These are phyloP conservation scores for Mycena albidolilacea DNA, from an alignment of 768 basidiomycete genomes.

Conservation along the genomic window DNA sequence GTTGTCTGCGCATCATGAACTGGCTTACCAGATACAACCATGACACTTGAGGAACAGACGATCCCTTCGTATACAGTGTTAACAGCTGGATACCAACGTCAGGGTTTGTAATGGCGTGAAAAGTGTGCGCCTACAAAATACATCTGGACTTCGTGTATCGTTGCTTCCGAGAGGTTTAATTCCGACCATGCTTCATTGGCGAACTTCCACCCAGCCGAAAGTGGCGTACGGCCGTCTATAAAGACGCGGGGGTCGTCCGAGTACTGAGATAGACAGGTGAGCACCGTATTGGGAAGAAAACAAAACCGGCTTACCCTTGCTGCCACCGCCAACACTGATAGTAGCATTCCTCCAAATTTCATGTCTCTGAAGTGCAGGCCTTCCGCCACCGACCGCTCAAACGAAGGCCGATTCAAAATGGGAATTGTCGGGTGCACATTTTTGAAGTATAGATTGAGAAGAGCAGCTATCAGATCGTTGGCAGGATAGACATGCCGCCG, in stretches of 20 bases:
- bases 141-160: constrained; percentile 79
- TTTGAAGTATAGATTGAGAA: constrained; percentile 74
- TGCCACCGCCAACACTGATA: too few species aligned
- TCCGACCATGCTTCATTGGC: constrained; percentile 73
- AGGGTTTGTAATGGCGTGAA: too few species aligned
- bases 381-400: too few species aligned
- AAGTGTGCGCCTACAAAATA: too few species aligned
- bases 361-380: too few species aligned
- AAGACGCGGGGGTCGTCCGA: constrained; percentile 63
- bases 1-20: not conserved
- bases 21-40: constrained; percentile 63
- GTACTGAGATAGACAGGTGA: too few species aligned
- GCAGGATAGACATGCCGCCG: constrained; percentile 61
- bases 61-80: constrained; percentile 53
- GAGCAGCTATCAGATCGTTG: constrained; percentile 59
- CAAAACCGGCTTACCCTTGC: too few species aligned
- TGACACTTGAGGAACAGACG: constrained; percentile 63
- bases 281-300: too few species aligned
- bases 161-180: constrained; percentile 68
- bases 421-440: constrained; percentile 60
- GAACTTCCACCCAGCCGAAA: constrained; percentile 72
- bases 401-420: constrained; percentile 75
- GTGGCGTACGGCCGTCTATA: constrained; percentile 49
- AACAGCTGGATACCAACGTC: constrained; percentile 50
- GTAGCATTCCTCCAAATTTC: too few species aligned